Evolutionary conservation across 2,329 filamentous ascomycete genomes (phyloP), one percentile per base, ranked within the genome.

Genomic region (Nemania sp.): DNA sequence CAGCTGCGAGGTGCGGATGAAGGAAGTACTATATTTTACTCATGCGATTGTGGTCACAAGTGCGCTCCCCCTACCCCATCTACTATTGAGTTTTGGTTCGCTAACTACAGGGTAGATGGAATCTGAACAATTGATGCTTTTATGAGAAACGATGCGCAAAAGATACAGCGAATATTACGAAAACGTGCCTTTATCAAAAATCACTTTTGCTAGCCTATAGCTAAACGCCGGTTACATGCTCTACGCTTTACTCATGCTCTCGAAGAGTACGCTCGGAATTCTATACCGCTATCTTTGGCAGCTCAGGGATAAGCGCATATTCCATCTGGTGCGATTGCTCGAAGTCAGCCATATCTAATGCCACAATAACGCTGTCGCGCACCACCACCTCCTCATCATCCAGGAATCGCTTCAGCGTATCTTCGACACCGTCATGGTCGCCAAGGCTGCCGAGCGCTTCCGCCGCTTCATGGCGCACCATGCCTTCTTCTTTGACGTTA

Each of bases 401-500:
- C 72, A 98, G 82, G 82, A 98, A 98, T 71, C 85, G 87, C 81
- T 89, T 93, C 77, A 99, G 79, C 3, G 89, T 91, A 64, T 93
- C 93, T 78, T 98, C 94, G 13, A 99, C 96, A 22, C 95, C 95
- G 55, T 94, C 92, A 80, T 98, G 94, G 24, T 97, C 93, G 26
- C 96, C 97, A 35, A 99, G 86, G 76, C 94, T 97, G 27, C 96
- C 96, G 27, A 99, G 88, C 26, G 96, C 96, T 83, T 99, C 96
- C 1, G 97, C 96, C 56, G 96, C 97, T 82, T 99, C 96, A 78
- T 99, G 96, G 64, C 96, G 90, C 64, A 99, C 96, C 96, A 99
- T 99, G 76, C 94, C 94, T 26, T 89, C 92, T 82, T 99, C 96
- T 63, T 92, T 85, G 56, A 88, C 83, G 79, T 99, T 87, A 75